Evolutionary conservation across 23 red algal genomes (phyloP).

Genomic region (Gracilaria gracilis): DNA sequence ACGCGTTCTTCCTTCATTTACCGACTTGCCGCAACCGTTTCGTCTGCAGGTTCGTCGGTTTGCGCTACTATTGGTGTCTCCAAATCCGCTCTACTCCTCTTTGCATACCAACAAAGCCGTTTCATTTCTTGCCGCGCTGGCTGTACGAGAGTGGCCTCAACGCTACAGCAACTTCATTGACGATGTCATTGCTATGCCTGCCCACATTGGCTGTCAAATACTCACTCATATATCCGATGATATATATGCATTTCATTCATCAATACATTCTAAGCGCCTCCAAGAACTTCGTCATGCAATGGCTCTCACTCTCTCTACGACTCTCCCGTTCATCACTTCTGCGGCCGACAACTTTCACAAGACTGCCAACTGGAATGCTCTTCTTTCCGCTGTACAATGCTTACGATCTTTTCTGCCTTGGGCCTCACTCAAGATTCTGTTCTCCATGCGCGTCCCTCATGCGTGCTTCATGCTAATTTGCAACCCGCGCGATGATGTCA

Average conservation of each 20-base stretch:
- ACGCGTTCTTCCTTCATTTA: conserved; percentile 17
- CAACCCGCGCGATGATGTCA: conserved; percentile 1
- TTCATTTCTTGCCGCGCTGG: conserved; percentile 40
- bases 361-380: neutral
- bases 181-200: conserved; percentile 27
- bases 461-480: conserved; percentile 45
- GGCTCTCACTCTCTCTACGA: conserved; percentile 46
- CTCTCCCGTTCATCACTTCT: conserved; percentile 40
- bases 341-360: conserved; percentile 35
- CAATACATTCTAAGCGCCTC: conserved; percentile 34
- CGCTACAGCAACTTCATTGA: conserved; percentile 40
- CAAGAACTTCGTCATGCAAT: conserved; percentile 67
- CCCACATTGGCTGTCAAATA: conserved; percentile 39
- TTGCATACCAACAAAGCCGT: conserved; percentile 55
- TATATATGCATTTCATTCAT: conserved; percentile 37
- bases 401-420: conserved; percentile 33
- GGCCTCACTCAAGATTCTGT: conserved; percentile 27
- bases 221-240: conserved; percentile 53
- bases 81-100: conserved; percentile 14
- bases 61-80: conserved; percentile 2
- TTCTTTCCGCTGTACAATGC: conserved; percentile 26
- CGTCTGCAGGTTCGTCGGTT: conserved; percentile 19
- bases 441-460: conserved; percentile 33
- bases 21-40: conserved; percentile 24
- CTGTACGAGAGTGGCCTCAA: conserved; percentile 70